These are phyloP conservation scores for Colletotrichum simmondsii DNA, from an alignment of 2,329 filamentous ascomycete species.

Conservation along the genomic window DNA sequence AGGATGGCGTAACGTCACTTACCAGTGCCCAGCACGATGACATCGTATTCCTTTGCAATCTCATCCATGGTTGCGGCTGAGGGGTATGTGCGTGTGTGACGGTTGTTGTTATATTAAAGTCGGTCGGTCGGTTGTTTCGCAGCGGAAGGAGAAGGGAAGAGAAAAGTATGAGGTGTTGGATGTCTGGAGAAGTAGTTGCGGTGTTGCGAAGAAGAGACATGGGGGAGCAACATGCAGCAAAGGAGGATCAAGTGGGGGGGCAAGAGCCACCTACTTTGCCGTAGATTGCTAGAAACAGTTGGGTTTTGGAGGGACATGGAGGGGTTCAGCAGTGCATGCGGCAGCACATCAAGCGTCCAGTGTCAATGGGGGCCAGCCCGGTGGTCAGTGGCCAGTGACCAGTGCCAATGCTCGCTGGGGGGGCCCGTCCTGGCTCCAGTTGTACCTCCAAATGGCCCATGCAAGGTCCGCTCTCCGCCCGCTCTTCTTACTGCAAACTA, in stretches of 20 bases:
- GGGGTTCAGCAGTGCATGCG: constrained; percentile 20
- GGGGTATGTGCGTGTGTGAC: background rate
- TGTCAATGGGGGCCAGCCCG: constrained; percentile 34
- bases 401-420: constrained; percentile 24
- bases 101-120: constrained; percentile 5
- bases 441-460: constrained; percentile 21
- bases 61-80: constrained; percentile 81
- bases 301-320: constrained; percentile 21
- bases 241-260: constrained; percentile 27
- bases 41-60: constrained; percentile 98
- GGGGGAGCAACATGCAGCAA: constrained; percentile 33
- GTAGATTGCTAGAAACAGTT: constrained; percentile 22
- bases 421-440: constrained; percentile 31
- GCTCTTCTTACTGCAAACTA: constrained; percentile 11
- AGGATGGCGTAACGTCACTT: constrained; percentile 51
- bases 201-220: constrained; percentile 27
- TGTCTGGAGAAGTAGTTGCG: constrained; percentile 33
- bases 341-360: constrained; percentile 14
- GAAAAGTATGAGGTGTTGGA: constrained; percentile 17
- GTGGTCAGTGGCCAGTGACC: constrained; percentile 14
- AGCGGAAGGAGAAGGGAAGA: constrained; percentile 20
- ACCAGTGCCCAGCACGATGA: constrained; percentile 98
- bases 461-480: constrained; percentile 29
- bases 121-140: constrained; percentile 24
- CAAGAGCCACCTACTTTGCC: constrained; percentile 25